Base-by-base conservation (phyloP, 805 yeast species). In the Metschnikowia drakensbergensis region DNA sequence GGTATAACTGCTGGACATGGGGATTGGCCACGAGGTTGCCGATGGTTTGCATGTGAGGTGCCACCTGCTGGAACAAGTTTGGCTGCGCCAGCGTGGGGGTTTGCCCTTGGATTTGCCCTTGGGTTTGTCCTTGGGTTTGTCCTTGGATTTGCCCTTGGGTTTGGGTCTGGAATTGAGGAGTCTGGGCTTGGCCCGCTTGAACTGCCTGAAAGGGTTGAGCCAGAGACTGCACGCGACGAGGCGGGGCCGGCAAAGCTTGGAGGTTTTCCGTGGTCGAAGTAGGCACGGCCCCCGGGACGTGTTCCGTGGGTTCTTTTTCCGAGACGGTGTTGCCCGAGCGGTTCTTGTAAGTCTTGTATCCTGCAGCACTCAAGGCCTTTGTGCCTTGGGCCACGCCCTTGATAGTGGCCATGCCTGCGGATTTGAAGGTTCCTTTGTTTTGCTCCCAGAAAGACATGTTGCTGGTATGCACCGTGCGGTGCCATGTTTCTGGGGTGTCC, bases 341-440 rank as follows among this genome's bases (percentile, higher is more conserved):
- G 44, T 74, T 74, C 52, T 77, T 77, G 58, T 78, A 79, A 1
- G 83, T 77, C 7, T 64, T 63, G 53, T 71, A 67, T 0, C 82
- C 82, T n/a, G 79, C 80, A 51, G 76, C 76, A 3, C 75, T 67
- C 0, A 77, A 67, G 0, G 79, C 73, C 17, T 64, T 74, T 3
- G 80, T 67, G 3, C 81, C 84, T 41, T 59, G 67, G 5, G 81
- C 83, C 25, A 79, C 72, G 4, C 82, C 83, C 49, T 69, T 73
- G 42, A 69, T 69, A 0, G 81, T 74, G 23, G 81, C 72, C 5
- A 65, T 54, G 3, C 83, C 77, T 0, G 75, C 84, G 1, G 73
- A 57, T 49, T 77, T 78, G 57, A 81, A 70, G 0, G 77, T 56
- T 48, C 63, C 84, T 54, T 80, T 80, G 62, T 81, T 77, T 45